Base-by-base conservation (phyloP, 768 basidiomycete species). In the Mycena epipterygia region DNA sequence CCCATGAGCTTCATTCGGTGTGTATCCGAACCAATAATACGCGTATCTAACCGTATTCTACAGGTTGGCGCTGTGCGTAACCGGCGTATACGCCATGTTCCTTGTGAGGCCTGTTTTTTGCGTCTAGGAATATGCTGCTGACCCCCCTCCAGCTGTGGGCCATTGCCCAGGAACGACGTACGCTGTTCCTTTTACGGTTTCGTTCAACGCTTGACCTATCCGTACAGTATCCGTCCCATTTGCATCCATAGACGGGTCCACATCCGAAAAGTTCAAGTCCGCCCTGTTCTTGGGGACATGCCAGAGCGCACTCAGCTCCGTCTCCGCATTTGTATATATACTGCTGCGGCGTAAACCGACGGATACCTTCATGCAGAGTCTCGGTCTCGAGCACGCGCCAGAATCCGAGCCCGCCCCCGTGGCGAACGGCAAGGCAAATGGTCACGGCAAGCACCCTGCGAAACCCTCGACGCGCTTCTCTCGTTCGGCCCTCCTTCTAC, bases 1-100 rank as follows among this genome's bases (percentile, higher is more conserved):
- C n/a, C 56, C 64, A 77, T 77, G 76, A 69, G 75, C 5, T 72
- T 74, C 42, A 61, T 77, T 46, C 72, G 76, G 76, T 77, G 19
- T 17, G 63, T 48, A 1, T 56, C 14, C 13, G 8, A 23, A 3
- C 33, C 29, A 32, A 19, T 14, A 44, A 55, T 64, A 49, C 55
- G 65, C 49, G 53, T 53, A 33, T 41, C 57, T 74, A 30, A 67
- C 25, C 57, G 58, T 49, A 35, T 9, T 48, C 3, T 35, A 2
- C 63, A 93, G 93, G 75, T 87, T 98, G 53, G 86, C 84, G 30
- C 74, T 93, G 72, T 99, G 97, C 79, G 88, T 95, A 16, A 81
- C 87, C 12, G 97, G 97, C 62, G 96, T 99, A 51, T 99, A 99
- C 78, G 89, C 93, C 27, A 96, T 96, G 88, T 98, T 98, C 79